phyloP scores from a whole-genome alignment of 179 eudicot genomes.

The Sideroxylon spinosum region DNA sequence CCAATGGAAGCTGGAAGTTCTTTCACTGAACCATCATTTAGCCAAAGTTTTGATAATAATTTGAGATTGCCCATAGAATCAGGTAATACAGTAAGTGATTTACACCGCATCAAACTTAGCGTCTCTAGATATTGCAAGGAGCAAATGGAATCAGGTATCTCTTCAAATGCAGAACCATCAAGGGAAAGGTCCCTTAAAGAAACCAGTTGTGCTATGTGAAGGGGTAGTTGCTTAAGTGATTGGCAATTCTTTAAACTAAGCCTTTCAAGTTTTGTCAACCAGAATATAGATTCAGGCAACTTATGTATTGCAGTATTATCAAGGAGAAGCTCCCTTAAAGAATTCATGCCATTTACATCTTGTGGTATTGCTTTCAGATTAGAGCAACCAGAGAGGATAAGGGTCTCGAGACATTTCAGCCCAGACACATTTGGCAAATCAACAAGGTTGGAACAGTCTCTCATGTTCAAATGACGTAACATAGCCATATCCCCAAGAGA shows the following conservation, averaged over 20 bases:
- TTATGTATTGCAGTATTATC: conserved; percentile 38
- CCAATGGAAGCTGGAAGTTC: conserved; percentile 46
- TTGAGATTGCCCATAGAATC: conserved; percentile 39
- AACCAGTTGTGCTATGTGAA: conserved; percentile 27
- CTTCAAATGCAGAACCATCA: conserved; percentile 24
- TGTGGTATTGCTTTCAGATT: conserved; percentile 41
- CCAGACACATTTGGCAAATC: conserved; percentile 55
- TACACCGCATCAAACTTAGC: conserved; percentile 34
- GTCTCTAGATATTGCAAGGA: conserved; percentile 36
- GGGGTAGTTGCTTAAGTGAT: conserved; percentile 35
- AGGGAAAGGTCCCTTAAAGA: conserved; percentile 42
- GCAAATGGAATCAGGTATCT: conserved; percentile 41
- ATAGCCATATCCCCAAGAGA: conserved; percentile 44
- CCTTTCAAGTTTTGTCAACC: conserved; percentile 43
- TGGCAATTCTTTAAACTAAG: conserved; percentile 37
- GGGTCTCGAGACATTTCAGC: conserved; percentile 39
- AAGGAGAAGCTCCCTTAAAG: conserved; percentile 34
- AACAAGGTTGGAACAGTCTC: conserved; percentile 35
- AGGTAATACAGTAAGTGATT: conserved; percentile 36
- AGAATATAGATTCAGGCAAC: conserved; percentile 39
- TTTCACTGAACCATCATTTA: conserved; percentile 29
- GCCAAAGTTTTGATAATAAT: conserved; percentile 29
- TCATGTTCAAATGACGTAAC: conserved; percentile 45
- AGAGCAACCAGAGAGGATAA: conserved; percentile 50
- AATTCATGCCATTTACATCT: conserved; percentile 39